Conservation (phyloP, 495 filamentous ascomycete species). For the Niebla homalea region DNA sequence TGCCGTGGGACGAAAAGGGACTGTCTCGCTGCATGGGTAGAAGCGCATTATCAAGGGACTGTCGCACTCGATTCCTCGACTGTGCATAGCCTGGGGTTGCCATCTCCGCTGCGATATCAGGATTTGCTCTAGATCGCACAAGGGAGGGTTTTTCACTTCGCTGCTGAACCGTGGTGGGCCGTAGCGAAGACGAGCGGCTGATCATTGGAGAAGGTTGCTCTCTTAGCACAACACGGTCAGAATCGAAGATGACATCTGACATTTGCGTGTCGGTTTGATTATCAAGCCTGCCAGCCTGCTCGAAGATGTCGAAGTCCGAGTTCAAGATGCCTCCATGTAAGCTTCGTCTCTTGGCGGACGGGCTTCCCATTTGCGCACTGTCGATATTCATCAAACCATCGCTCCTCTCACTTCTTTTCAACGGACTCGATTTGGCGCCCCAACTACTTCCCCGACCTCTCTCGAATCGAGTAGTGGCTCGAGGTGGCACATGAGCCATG, state of each 20-base stretch:
- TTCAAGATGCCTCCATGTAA: slow-evolving; percentile 52
- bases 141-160: slow-evolving; percentile 53
- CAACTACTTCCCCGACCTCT: slow-evolving; percentile 15
- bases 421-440: slow-evolving; percentile 59
- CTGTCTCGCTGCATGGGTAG: slow-evolving; percentile 46
- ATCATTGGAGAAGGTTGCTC: slow-evolving; percentile 28
- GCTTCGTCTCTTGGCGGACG: slow-evolving; percentile 76
- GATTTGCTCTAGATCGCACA: slow-evolving; percentile 29
- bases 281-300: slow-evolving; percentile 31
- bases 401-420: slow-evolving; percentile 55
- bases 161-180: slow-evolving; percentile 79
- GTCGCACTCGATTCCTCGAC: slow-evolving; percentile 45
- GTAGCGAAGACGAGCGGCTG: slow-evolving; percentile 54
- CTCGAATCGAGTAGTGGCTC: slow-evolving; percentile 31
- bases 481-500: slow-evolving; percentile 33
- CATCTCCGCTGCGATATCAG: slow-evolving; percentile 30
- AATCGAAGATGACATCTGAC: slow-evolving; percentile 18
- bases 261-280: slow-evolving; percentile 8
- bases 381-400: slow-evolving; percentile 85
- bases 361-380: slow-evolving; percentile 60
- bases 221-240: slow-evolving; percentile 11
- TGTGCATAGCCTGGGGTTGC: slow-evolving; percentile 32
- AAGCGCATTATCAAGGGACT: slow-evolving; percentile 61
- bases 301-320: slow-evolving; percentile 60
- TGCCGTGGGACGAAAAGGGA: slow-evolving; percentile 42